Conservation (phyloP, 768 basidiomycete species). For the Mycena galericulata region DNA sequence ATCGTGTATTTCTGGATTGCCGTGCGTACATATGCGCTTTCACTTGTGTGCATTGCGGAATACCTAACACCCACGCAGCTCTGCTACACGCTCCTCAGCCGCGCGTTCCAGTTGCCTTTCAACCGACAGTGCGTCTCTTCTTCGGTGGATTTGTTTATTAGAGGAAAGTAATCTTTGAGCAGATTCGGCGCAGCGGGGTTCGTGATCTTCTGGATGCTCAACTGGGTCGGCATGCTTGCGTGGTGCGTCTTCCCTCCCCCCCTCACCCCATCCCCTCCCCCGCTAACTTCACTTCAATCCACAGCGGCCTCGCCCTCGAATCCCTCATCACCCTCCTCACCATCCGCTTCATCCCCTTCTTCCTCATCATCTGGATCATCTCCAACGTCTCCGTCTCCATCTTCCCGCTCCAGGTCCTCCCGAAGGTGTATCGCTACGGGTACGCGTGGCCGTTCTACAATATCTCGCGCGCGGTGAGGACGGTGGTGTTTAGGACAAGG, state of each 20-base stretch:
- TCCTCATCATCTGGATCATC: conserved; percentile 76
- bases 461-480: conserved; percentile 68
- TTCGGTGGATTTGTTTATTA: not conserved
- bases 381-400: conserved; percentile 67
- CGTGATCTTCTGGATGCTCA: conserved; percentile 76
- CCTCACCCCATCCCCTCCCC: not conserved
- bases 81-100: conserved; percentile 68
- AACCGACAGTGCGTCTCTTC: conserved; percentile 52
- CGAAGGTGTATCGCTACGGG: conserved; percentile 71
- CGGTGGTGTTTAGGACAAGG: conserved; percentile 74
- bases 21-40: conserved; percentile 36
- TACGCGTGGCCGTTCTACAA: conserved; percentile 82
- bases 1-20: conserved; percentile 56
- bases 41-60: not conserved
- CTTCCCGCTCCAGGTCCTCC: conserved; percentile 70
- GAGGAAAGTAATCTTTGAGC: not conserved
- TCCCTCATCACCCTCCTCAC: conserved; percentile 69
- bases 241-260: conserved; percentile 51
- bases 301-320: conserved; percentile 72
- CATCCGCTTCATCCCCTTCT: conserved; percentile 63
- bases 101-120: conserved; percentile 72
- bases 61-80: conserved; percentile 48
- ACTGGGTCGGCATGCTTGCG: conserved; percentile 67
- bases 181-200: conserved; percentile 66
- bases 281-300: not conserved